Percentiles rank a stretch among this genome's conserved stretches.
These are phyloP conservation scores for Inonotus obliquus DNA, from an alignment of 1,284 basidiomycete genomes.

Conservation along the genomic window DNA sequence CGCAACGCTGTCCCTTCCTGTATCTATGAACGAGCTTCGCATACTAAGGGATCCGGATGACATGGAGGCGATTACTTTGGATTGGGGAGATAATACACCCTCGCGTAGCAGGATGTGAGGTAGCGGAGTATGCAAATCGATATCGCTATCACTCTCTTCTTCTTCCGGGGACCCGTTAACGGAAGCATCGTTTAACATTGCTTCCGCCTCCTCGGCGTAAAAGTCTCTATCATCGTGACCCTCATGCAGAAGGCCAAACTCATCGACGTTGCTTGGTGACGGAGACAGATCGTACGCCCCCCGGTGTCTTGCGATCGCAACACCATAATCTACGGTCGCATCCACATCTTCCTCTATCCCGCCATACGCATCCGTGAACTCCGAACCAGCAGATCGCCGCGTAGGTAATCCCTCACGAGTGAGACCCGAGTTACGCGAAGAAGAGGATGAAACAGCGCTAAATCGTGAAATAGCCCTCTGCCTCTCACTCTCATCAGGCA, in stretches of 20 bases:
- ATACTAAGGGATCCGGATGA: conserved; percentile 16
- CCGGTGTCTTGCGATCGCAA: conserved; percentile 16
- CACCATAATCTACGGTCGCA: conserved; percentile 13
- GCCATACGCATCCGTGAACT: conserved; percentile 12
- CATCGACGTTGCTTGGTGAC: background rate
- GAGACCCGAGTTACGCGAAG: background rate
- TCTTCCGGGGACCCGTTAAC: conserved; percentile 24
- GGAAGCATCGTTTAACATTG: conserved; percentile 19
- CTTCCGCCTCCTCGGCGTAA: background rate
- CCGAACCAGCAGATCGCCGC: background rate
- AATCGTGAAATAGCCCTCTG: conserved; percentile 2
- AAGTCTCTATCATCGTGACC: background rate
- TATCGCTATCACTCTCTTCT: conserved; percentile 57
- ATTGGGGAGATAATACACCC: conserved; percentile 69
- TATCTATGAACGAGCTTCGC: background rate
- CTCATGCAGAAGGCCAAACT: conserved; percentile 1
- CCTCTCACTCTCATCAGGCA: conserved; percentile 7
- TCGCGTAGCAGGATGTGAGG: conserved; percentile 75
- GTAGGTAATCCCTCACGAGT: background rate
- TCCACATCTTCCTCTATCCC: conserved; percentile 13
- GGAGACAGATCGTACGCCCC: conserved; percentile 16
- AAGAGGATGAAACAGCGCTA: background rate
- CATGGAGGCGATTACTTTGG: conserved; percentile 53
- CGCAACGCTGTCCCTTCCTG: conserved; percentile 12
- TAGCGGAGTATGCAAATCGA: conserved; percentile 73